Conservation (phyloP, 257 asterid genomes). For the Solanum corneliomulleri region DNA sequence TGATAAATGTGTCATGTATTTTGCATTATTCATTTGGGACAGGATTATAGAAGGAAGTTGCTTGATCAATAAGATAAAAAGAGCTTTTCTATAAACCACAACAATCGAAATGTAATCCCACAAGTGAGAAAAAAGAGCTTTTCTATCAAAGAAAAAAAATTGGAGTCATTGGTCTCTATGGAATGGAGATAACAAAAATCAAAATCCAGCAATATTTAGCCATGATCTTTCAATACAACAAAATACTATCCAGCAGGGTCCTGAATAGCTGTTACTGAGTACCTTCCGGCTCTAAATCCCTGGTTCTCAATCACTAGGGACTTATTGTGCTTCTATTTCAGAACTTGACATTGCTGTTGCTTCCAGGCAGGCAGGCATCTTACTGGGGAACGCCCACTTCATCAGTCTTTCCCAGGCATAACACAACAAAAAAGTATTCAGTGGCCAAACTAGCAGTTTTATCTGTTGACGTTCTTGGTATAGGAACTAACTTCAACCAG, state of each 20-base stretch:
- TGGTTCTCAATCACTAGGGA: background rate
- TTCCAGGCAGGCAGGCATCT: constrained; percentile 75
- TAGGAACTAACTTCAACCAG: constrained; percentile 50
- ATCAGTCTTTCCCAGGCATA: constrained; percentile 60
- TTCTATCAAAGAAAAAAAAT: background rate
- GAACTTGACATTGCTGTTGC: constrained; percentile 43
- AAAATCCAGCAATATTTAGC: background rate
- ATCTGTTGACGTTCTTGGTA: constrained; percentile 54
- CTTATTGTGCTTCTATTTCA: constrained; percentile 29
- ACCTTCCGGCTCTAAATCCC: background rate
- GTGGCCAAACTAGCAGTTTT: constrained; percentile 77
- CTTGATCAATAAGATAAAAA: background rate
- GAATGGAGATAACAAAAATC: background rate
- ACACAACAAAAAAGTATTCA: constrained; percentile 40
- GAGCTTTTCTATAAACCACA: background rate
- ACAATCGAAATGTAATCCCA: background rate
- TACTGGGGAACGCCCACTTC: constrained; percentile 88
- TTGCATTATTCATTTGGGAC: background rate
- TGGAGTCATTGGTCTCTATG: background rate
- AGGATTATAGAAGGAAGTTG: background rate
- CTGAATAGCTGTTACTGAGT: background rate
- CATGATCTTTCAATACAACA: background rate
- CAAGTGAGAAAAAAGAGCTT: background rate
- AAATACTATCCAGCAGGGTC: background rate
- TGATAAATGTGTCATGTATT: background rate